Evolutionary conservation across 768 basidiomycete genomes (phyloP), one percentile per base, ranked within the genome.

Genomic region (Termitomyces sp.): DNA sequence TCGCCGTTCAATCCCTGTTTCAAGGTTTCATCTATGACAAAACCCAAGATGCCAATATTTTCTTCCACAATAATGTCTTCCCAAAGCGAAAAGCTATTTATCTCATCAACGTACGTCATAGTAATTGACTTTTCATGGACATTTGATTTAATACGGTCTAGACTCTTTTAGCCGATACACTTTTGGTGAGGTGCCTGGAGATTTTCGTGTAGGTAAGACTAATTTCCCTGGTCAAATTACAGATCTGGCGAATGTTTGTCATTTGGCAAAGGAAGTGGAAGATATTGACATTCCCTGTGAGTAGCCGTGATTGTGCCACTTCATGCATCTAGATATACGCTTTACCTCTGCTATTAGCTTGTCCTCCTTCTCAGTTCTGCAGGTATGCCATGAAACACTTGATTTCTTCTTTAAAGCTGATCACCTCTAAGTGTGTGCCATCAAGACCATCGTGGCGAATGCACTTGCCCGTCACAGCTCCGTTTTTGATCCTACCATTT

Each of bases 171-270:
- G 66, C 67, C 29, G 69, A 68, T 57, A 59, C 63, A 1, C 47
- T 70, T 19, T 38, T 68, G 58, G 69, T 70, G 32, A 38, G 44
- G 17, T 11, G 34, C 25, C n/a, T 29, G 35, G 10, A 19, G 37
- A 31, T 11, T 17, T n/a, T 58, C 14, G 45, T n/a, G 12, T 45
- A 23, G 31, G 12, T 45, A 14, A 35, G 5, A n/a, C 49, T 27
- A 7, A 37, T n/a, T 0, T n/a, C 14, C 4, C 5, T 14, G 12
- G 10, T 41, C 5, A 10, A 8, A n/a, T n/a, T 51, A 27, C 46
- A 69, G 68, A 56, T 69, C 5, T 69, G 68, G 69, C 65, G 69
- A 11, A 66, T 67, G 1, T 68, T 62, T 49, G 59, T 68, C 19
- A 66, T 70, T 11, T 70, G 68, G 60, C 64, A 66, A 41, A 62